Percentiles rank a stretch among this genome's conserved stretches.
phyloP scores from a whole-genome alignment of 1,284 basidiomycete species.

The Apiotrichum brassicae region DNA sequence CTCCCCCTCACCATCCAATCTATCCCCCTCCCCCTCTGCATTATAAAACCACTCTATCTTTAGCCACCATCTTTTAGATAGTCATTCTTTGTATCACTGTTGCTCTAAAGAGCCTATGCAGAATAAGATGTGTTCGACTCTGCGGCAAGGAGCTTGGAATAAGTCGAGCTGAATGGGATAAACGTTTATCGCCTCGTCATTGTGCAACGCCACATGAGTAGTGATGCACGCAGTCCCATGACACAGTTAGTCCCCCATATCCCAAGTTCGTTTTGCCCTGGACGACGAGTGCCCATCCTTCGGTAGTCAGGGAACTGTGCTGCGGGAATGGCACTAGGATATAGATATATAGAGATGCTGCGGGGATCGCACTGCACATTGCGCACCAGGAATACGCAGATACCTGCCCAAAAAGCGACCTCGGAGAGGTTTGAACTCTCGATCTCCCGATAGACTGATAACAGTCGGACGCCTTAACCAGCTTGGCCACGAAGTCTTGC shows the following conservation, averaged over 20 bases:
- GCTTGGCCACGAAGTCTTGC: slow-evolving; percentile 1
- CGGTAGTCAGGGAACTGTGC: neutral
- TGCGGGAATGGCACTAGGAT: too few species aligned
- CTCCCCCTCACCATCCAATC: neutral
- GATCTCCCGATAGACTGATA: too few species aligned
- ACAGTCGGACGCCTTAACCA: neutral
- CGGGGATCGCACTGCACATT: neutral
- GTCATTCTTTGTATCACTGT: slow-evolving; percentile 17
- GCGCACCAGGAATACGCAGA: neutral
- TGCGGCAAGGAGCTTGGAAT: neutral
- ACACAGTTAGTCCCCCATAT: neutral
- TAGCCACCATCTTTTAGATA: slow-evolving; percentile 1
- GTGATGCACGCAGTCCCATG: neutral
- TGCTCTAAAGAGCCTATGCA: slow-evolving; percentile 7
- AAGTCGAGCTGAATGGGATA: too few species aligned
- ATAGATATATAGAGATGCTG: too few species aligned
- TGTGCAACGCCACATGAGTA: neutral
- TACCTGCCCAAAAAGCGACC: neutral
- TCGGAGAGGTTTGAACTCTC: too few species aligned
- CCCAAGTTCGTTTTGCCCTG: too few species aligned
- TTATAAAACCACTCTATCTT: neutral
- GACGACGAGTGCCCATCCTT: neutral
- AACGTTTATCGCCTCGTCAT: too few species aligned
- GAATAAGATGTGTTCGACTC: neutral
- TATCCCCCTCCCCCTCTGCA: neutral